Base-by-base conservation (phyloP, 192 early-diverging fungal species). In the Diversispora epigaea region DNA sequence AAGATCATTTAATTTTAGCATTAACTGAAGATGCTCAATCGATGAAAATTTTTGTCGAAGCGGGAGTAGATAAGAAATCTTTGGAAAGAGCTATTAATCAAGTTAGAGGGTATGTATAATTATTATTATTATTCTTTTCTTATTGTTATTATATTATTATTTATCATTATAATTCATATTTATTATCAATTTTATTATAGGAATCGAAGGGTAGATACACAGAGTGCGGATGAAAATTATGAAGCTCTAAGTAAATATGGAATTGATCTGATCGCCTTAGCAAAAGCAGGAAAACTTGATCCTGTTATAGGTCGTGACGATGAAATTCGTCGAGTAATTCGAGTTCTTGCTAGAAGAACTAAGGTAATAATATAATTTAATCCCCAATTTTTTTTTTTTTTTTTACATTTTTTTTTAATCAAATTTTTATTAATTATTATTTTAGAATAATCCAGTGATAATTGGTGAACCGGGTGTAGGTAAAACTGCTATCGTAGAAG, bases 231-330 rank as follows among this genome's bases (percentile, higher is more conserved):
- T 74, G 88, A 89, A 6, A 90, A 86, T 47, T 97, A 93, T 78
- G 96, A 98, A 47, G 94, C 96, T 21, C 87, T 99, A 15, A 88
- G 84, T 73, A 99, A 99, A 80, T 99, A 99, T 80, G 94, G 94
- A 4, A 82, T 96, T 67, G 94, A 99, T 69, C 82, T 99, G 81
- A 88, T 93, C 22, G 84, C 83, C 17, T 79, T 93, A 74, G 96
- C 94, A 25, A 87, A 93, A 69, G 82, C 84, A 11, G 96, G 96
- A 32, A 97, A 98, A 80, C 87, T 99, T 10, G 97, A 99, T 80
- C 97, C 97, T 0, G 91, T 95, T 63, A 96, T 99, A 81, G 96
- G 96, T 22, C 90, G 97, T 40, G 96, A 97, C 79, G 95, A 98
- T 41, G 96, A 97, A 78, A 98, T 97, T 80, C 87, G 96, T 14